Evolutionary conservation across 805 yeast genomes (phyloP), one percentile per base, ranked within the genome.

Genomic region (Blastobotrys peoriensis): DNA sequence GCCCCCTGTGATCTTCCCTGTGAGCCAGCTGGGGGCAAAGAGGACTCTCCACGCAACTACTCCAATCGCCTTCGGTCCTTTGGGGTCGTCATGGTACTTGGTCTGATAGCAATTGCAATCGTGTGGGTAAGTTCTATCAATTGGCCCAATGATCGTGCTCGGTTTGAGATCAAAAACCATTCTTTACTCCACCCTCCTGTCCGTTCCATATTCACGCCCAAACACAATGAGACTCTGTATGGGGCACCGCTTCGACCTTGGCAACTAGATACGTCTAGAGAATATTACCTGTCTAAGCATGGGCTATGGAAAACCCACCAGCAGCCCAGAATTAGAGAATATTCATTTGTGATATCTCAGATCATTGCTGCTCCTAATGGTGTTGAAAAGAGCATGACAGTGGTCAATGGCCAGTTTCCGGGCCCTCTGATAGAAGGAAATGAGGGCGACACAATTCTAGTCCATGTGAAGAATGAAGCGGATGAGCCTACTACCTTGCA

Each of bases 361-460:
- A 46, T 44, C 3, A 44, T 41, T 23, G 51, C 51, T 13, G 40
- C 50, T 17, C 56, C 58, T 10, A 55, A 53, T 10, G 57, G 57
- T 13, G 58, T 55, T 13, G 55, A 54, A 41, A 61, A 66, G 40
- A 49, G 55, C 5, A 57, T 65, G 44, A 63, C 66, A 20, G 56
- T 66, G 4, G 60, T 73, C 44, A 74, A 74, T 44, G 71, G 72
- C 25, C 50, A 63, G 44, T 72, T 71, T 43, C 82, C 82, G 1
- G 77, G 78, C 0, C 81, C 81, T 2, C 52, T 61, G 5, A 56
- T 76, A 1, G 62, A 64, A 48, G 72, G 61, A 49, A 62, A 56
- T 45, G 67, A 65, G 33, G 69, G 68, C 13, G 69, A 65, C 43
- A 46, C 53, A 5, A 38, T 65, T 5, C 46, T 65, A 1, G 66